Percentiles rank a stretch among this genome's conserved stretches.
Conservation (phyloP, 192 early-diverging fungal genomes). For the Coemansia sp. region DNA sequence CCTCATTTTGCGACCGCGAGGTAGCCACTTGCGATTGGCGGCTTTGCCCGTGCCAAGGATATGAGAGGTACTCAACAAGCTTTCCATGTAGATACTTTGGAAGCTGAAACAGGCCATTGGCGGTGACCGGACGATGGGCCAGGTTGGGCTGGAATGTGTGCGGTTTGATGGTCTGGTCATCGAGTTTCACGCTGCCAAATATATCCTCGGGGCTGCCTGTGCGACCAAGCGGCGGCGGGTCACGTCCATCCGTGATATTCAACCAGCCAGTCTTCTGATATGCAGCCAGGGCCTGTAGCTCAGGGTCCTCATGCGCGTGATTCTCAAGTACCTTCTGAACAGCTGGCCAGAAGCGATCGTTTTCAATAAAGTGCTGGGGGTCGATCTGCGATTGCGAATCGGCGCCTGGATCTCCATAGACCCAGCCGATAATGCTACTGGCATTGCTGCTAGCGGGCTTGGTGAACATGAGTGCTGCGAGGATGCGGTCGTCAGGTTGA, state of each 20-base stretch:
- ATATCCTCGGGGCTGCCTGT: constrained; percentile 48
- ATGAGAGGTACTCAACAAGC: constrained; percentile 26
- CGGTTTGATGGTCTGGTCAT: constrained; percentile 29
- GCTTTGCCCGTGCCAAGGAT: too few species aligned
- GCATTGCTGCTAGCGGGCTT: constrained; percentile 1
- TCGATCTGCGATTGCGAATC: constrained; percentile 15
- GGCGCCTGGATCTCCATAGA: constrained; percentile 13
- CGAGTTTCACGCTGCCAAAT: constrained; percentile 37
- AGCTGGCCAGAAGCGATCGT: constrained; percentile 33
- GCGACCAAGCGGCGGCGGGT: constrained; percentile 49
- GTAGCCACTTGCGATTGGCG: too few species aligned
- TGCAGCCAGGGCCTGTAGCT: constrained; percentile 49
- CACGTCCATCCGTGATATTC: constrained; percentile 45
- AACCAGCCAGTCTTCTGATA: constrained; percentile 52
- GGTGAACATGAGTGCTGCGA: constrained; percentile 16
- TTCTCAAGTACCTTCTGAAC: constrained; percentile 29
- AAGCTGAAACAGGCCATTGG: constrained; percentile 48
- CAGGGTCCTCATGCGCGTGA: constrained; percentile 50
- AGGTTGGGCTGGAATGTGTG: constrained; percentile 42
- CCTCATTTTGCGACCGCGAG: too few species aligned
- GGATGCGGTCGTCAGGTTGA: background rate
- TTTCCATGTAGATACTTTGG: constrained; percentile 38
- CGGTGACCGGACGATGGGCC: constrained; percentile 39
- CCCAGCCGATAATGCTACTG: constrained; percentile 36
- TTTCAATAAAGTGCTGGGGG: constrained; percentile 43